Evolutionary conservation across 345 rosid species (phyloP).

Genomic region (Carallia pectinifolia): DNA sequence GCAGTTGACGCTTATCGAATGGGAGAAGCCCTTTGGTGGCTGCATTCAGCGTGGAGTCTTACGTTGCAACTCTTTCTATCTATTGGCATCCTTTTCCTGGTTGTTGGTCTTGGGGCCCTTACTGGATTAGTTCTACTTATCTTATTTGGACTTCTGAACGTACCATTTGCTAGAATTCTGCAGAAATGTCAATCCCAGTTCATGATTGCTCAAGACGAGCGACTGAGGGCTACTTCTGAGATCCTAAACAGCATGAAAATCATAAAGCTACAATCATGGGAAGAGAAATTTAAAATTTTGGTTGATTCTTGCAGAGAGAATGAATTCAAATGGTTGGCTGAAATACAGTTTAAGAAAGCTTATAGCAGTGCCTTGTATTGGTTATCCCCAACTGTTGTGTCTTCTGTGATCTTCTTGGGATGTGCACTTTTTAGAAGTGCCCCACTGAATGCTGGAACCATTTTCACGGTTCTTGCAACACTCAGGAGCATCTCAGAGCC

Average conservation of each 20-base stretch:
- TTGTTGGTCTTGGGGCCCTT: constrained; percentile 54
- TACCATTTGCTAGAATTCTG: constrained; percentile 49
- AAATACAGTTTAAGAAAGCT: constrained; percentile 34
- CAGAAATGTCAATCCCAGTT: constrained; percentile 49
- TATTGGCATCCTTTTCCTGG: constrained; percentile 43
- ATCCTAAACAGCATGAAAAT: constrained; percentile 66
- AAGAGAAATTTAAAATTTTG: constrained; percentile 48
- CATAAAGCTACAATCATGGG: constrained; percentile 83
- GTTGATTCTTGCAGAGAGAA: constrained; percentile 34
- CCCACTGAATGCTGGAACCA: constrained; percentile 55
- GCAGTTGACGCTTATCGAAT: constrained; percentile 59
- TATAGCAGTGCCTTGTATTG: constrained; percentile 37
- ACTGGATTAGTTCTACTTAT: constrained; percentile 45
- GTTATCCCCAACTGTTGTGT: constrained; percentile 52
- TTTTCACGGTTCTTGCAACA: constrained; percentile 65
- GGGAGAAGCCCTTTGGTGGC: constrained; percentile 44
- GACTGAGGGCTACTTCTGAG: constrained; percentile 66
- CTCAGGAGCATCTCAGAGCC: constrained; percentile 50
- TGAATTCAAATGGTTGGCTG: constrained; percentile 55
- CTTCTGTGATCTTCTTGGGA: constrained; percentile 48
- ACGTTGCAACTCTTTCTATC: constrained; percentile 55
- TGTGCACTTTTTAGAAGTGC: constrained; percentile 42
- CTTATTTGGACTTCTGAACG: constrained; percentile 43
- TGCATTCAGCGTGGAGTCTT: constrained; percentile 58
- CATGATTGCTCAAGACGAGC: constrained; percentile 57